Percentiles rank a stretch among this genome's conserved stretches.
Conservation (phyloP, 1,284 basidiomycete species). For the Lentinula novae-zelandiae region DNA sequence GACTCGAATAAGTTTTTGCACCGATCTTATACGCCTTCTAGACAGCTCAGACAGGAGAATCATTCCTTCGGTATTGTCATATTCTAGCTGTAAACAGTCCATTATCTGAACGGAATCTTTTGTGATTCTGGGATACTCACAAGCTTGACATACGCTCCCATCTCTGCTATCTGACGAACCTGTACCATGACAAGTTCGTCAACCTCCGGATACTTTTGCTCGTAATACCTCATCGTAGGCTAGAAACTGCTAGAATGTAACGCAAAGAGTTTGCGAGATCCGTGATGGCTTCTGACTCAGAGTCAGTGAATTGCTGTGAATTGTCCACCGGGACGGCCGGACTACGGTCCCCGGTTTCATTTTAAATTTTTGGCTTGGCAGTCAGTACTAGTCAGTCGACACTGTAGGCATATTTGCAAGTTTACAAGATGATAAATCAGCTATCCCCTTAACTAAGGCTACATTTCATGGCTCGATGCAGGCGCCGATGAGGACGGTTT, state of each 20-base stretch:
- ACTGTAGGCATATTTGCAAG: no score
- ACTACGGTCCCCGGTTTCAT: background rate
- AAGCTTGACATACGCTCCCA: constrained; percentile 99
- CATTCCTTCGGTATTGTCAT: constrained; percentile 99
- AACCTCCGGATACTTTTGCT: constrained; percentile 81
- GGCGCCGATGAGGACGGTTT: no score
- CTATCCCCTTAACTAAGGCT: no score
- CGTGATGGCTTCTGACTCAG: background rate
- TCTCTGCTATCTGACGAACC: constrained; percentile 98
- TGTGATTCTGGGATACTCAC: constrained; percentile 42
- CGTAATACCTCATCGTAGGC: constrained; percentile 75
- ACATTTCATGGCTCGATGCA: no score
- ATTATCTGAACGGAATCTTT: constrained; percentile 2
- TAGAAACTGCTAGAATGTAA: background rate
- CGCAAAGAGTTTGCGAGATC: background rate
- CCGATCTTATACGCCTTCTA: constrained; percentile 93
- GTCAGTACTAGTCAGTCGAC: no score
- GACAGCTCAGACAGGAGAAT: constrained; percentile 97
- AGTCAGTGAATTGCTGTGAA: no score
- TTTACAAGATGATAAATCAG: no score
- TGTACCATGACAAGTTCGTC: constrained; percentile 99
- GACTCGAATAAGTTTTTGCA: constrained; percentile 97
- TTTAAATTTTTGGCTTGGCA: no score
- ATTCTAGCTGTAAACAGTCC: constrained; percentile 73
- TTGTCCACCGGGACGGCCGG: no score